Conservation (phyloP, 1,284 basidiomycete species). For the Pisolithus thermaeus region DNA sequence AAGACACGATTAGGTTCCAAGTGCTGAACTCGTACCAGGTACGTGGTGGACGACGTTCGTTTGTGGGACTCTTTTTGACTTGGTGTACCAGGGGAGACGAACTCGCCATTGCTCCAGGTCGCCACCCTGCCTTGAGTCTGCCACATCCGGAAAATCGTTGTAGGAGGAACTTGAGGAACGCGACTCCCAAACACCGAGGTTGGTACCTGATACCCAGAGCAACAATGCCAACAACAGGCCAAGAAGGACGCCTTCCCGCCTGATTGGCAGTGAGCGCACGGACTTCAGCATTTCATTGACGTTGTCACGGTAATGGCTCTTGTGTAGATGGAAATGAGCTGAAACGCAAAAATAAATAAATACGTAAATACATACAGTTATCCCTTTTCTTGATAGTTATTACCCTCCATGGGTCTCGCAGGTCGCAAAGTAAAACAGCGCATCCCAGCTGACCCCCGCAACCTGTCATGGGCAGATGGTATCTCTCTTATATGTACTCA, state of each 20-base stretch:
- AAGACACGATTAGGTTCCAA: background rate
- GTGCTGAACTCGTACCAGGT: conserved; percentile 40
- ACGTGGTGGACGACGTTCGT: conserved; percentile 57
- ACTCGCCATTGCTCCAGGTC: conserved; percentile 27
- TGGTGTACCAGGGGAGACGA: conserved; percentile 35
- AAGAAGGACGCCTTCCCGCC: conserved; percentile 47
- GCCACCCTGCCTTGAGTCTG: conserved; percentile 9
- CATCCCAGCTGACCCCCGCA: conserved; percentile 50
- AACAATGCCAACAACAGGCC: conserved; percentile 41
- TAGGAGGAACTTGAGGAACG: conserved; percentile 7
- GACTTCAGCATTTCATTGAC: conserved; percentile 17
- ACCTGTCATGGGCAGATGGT: conserved; percentile 75
- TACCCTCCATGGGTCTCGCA: conserved; percentile 42
- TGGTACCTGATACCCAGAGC: conserved; percentile 33
- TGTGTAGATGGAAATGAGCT: background rate
- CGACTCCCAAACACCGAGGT: conserved; percentile 11
- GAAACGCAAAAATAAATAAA: background rate
- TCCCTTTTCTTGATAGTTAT: too few relatives aligned
- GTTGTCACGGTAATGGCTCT: background rate
- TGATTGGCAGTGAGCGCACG: conserved; percentile 31
- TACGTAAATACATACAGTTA: background rate
- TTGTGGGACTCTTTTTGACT: conserved; percentile 38
- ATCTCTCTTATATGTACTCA: conserved; percentile 12
- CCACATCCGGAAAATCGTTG: conserved; percentile 3
- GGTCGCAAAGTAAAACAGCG: conserved; percentile 51